Percentiles rank a stretch among this genome's conserved stretches.
Conservation (phyloP, 1,139 yeast species). For the Geotrichum candidum region DNA sequence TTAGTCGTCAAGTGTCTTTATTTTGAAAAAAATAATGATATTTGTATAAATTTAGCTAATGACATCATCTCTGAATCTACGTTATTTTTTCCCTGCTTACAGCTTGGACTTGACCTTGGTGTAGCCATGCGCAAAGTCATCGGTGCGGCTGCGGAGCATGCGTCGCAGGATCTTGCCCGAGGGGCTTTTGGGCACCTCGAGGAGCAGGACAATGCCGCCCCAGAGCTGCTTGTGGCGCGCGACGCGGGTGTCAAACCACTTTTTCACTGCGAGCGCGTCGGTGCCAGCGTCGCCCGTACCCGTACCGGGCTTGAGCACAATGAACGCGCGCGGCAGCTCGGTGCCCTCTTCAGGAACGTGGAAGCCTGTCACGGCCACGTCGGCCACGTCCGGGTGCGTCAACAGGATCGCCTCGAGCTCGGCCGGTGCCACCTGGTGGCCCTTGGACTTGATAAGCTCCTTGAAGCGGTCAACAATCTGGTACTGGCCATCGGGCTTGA, state of each 20-base stretch:
- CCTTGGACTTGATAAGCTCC: conserved; percentile 76
- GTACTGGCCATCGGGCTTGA: conserved; percentile 50
- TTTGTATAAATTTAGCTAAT: no score
- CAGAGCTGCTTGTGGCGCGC: conserved; percentile 38
- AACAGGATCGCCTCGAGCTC: conserved; percentile 63
- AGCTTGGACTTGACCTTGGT: conserved; percentile 18
- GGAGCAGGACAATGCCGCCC: conserved; percentile 37
- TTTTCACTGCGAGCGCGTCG: conserved; percentile 27
- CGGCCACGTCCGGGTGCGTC: conserved; percentile 36
- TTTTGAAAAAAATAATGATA: no score
- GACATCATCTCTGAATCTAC: neutral
- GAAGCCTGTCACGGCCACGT: conserved; percentile 37
- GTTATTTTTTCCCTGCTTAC: conserved; percentile 1
- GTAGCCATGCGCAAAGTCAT: conserved; percentile 22
- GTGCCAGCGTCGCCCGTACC: neutral
- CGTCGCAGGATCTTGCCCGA: conserved; percentile 39
- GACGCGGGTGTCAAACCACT: conserved; percentile 35
- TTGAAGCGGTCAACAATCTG: conserved; percentile 68
- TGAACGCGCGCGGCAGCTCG: conserved; percentile 37
- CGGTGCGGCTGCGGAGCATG: conserved; percentile 27
- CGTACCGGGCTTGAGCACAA: conserved; percentile 27
- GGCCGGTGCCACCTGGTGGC: conserved; percentile 80
- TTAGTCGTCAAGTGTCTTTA: no score
- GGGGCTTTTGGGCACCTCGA: conserved; percentile 36
- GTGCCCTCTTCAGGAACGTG: conserved; percentile 32